Base-by-base conservation (phyloP, 225 moss, liverwort and hornwort genomes). In the Sphagnum tenellum region DNA sequence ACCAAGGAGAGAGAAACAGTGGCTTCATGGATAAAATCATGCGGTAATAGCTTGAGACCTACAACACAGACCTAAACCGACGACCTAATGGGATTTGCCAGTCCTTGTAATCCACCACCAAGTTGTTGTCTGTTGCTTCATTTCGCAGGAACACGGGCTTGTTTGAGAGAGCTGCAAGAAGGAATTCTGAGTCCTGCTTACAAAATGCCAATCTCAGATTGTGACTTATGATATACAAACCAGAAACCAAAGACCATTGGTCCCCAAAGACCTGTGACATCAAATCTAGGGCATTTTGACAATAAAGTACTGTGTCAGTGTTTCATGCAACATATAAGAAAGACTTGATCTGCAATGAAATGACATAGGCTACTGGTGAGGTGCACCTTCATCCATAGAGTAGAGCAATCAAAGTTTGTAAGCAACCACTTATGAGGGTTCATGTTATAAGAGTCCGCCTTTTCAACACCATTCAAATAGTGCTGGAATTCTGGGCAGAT, bases 381-480 rank as follows among this genome's bases (percentile, higher is more conserved):
- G 8, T 51, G 13, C 53, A 88, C 88, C 90, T 90, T 79, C 67
- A 94, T 77, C 90, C 88, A 94, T 3, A 94, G 75, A 44, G 88
- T 75, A 12, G 85, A 90, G 73, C 94, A 94, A 77, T 94, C 90
- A 55, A 90, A 94, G 55, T 87, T 94, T 49, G 88, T 87, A 46
- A 94, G 85, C 14, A 94, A 82, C 90, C 89, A 90, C 67, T 87
- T 94, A 69, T 94, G 94, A 8, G 88, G 82, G 64, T 94, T 94
- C 85, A 89, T 89, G 62, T 76, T 51, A 44, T 77, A 85, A 5
- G 90, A 90, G 69, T 94, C 77, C 5, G 90, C 86, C 73, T 82
- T 87, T 48, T 94, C 88, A n/a, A 90, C 67, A 10, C 94, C 86
- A 56, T 87, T 79, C 64, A 93, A 68, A 73, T 69, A 54, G 45